Percentiles rank a stretch among this genome's conserved stretches.
These are phyloP conservation scores for Acanthamoeba royreba DNA, from an alignment of 208 protist genomes.

Conservation along the genomic window DNA sequence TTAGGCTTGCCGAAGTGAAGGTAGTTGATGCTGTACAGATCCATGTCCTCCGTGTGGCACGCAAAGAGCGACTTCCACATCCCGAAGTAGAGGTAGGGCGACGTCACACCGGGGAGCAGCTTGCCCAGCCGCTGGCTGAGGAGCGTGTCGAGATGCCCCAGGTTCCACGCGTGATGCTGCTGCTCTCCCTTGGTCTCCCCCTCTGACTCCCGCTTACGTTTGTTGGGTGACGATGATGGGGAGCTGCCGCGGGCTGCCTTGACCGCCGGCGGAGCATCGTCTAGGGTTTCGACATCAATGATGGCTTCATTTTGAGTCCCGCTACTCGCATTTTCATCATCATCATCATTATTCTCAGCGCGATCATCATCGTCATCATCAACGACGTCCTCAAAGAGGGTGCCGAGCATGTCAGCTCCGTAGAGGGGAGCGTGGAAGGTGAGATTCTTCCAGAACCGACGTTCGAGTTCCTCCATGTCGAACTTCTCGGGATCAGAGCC, in stretches of 20 bases:
- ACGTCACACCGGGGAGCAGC: conserved; percentile 44
- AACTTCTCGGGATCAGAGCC: conserved; percentile 21
- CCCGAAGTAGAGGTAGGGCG: conserved; percentile 55
- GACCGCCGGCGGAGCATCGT: too few species aligned
- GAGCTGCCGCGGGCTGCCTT: too few species aligned
- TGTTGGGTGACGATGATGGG: too few species aligned
- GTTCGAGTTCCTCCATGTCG: neutral
- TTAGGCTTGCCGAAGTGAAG: conserved; percentile 46
- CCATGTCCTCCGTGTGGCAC: conserved; percentile 59
- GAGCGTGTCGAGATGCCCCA: neutral
- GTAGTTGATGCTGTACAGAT: conserved; percentile 50
- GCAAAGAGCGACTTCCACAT: conserved; percentile 49
- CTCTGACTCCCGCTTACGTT: too few species aligned
- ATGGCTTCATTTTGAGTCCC: too few species aligned
- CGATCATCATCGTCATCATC: neutral
- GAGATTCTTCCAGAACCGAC: conserved; percentile 49
- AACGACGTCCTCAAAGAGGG: conserved; percentile 43
- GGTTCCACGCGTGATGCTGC: neutral
- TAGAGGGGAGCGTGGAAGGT: conserved; percentile 15
- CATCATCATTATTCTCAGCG: neutral
- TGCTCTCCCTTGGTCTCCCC: neutral
- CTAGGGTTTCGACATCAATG: too few species aligned
- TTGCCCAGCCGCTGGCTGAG: neutral
- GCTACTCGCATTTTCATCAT: too few species aligned
- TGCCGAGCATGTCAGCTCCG: conserved; percentile 54